Evolutionary conservation across 768 basidiomycete genomes (phyloP).

Genomic region (Grammothele lineata): DNA sequence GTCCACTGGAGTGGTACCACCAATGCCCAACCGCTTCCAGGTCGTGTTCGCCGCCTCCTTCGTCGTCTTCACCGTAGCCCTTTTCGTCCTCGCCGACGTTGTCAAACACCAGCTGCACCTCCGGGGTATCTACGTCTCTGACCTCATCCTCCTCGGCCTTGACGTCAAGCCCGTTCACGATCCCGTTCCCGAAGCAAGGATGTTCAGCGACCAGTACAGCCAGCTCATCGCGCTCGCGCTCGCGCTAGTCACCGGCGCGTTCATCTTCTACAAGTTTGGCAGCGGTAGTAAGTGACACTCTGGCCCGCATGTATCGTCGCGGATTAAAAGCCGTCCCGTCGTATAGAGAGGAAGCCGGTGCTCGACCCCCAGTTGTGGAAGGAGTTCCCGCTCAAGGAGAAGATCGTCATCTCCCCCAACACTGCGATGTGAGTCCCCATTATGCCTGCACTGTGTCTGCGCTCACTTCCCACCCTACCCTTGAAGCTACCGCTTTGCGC

Average conservation of each 20-base stretch:
- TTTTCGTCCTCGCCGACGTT: constrained; percentile 42
- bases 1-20: too few species aligned
- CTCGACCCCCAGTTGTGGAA: constrained; percentile 77
- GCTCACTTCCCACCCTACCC: constrained; percentile 4
- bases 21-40: constrained; percentile 57
- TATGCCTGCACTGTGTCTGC: background rate
- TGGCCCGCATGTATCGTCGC: background rate
- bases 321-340: constrained; percentile 1
- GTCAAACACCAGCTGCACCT: constrained; percentile 41
- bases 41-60: constrained; percentile 53
- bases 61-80: constrained; percentile 40
- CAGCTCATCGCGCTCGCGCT: constrained; percentile 52
- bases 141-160: constrained; percentile 62
- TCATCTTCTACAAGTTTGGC: constrained; percentile 50
- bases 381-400: constrained; percentile 75
- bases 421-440: constrained; percentile 77
- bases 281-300: constrained; percentile 5
- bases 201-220: constrained; percentile 27
- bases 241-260: constrained; percentile 42
- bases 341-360: constrained; percentile 60
- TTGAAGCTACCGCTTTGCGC: constrained; percentile 84
- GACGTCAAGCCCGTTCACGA: constrained; percentile 24
- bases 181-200: constrained; percentile 3
- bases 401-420: constrained; percentile 86
- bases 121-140: constrained; percentile 53